These are phyloP conservation scores for Solanum rostratum DNA, from an alignment of 257 asterid genomes.

Conservation along the genomic window DNA sequence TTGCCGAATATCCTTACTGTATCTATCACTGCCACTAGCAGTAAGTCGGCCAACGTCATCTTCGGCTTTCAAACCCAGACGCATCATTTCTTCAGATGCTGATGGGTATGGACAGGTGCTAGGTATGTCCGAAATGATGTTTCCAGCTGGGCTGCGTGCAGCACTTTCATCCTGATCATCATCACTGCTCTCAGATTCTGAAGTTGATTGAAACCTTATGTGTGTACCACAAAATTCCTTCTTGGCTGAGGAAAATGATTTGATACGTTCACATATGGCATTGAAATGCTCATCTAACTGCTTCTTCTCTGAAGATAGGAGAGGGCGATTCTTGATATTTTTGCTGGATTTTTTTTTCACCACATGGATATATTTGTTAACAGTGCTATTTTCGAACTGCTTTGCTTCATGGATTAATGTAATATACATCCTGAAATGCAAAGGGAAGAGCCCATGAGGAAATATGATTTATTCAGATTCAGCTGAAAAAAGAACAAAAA, in stretches of 20 bases:
- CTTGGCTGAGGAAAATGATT: constrained; percentile 35
- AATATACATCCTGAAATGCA: constrained; percentile 41
- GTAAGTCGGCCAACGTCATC: constrained; percentile 10
- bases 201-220: constrained; percentile 46
- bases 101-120: constrained; percentile 95
- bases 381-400: constrained; percentile 30
- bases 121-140: constrained; percentile 37
- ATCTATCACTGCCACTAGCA: constrained; percentile 17
- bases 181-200: constrained; percentile 52
- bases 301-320: constrained; percentile 40
- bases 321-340: constrained; percentile 36
- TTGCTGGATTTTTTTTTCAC: constrained; percentile 27
- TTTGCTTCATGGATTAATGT: constrained; percentile 33
- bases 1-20: constrained; percentile 16
- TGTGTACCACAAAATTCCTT: constrained; percentile 52
- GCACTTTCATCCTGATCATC: constrained; percentile 24
- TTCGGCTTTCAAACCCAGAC: constrained; percentile 62
- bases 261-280: constrained; percentile 50
- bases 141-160: constrained; percentile 18
- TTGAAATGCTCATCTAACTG: constrained; percentile 59
- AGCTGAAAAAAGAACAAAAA: not conserved
- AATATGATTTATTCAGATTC: not conserved
- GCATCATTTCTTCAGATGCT: constrained; percentile 67
- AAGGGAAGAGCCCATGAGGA: not conserved
- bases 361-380: constrained; percentile 31